A percentile compares a stretch with the other conserved stretches of the same genome.
These are phyloP conservation scores for Lodderomyces jiufengensis DNA, from an alignment of 1,139 yeast genomes.

Conservation along the genomic window DNA sequence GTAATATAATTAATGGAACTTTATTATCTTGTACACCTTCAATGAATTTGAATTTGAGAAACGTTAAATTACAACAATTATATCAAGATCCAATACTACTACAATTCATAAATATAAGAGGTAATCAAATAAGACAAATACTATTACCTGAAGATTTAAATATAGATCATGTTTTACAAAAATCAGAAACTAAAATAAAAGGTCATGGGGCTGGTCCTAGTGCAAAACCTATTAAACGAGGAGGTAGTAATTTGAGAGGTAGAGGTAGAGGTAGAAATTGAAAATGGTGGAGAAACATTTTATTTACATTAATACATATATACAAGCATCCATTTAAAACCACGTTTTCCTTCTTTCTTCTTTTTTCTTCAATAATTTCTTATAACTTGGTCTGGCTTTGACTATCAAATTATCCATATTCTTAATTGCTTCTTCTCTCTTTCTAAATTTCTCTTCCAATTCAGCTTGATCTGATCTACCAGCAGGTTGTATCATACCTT, in stretches of 20 bases:
- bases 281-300: constrained; percentile 1
- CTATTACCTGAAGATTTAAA: constrained; percentile 86
- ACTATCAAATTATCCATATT: constrained; percentile 71
- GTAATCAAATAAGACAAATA: constrained; percentile 83
- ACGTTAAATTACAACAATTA: constrained; percentile 71
- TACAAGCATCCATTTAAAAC: constrained; percentile 10
- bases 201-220: constrained; percentile 43
- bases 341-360: constrained; percentile 37
- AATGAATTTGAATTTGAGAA: constrained; percentile 86
- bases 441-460: constrained; percentile 56
- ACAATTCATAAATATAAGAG: constrained; percentile 83
- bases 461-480: constrained; percentile 78
- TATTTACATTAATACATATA: no score
- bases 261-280: constrained; percentile 7
- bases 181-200: constrained; percentile 34
- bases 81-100: constrained; percentile 70
- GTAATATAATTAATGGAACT: constrained; percentile 47
- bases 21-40: constrained; percentile 81
- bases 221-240: constrained; percentile 16
- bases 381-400: constrained; percentile 61
- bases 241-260: constrained; percentile 21
- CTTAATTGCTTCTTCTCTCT: constrained; percentile 63
- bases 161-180: constrained; percentile 65
- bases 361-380: constrained; percentile 53
- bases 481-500: constrained; percentile 77